These are phyloP conservation scores for Aspergillus pseudoterreus DNA, from an alignment of 2,329 filamentous ascomycete genomes.

Conservation along the genomic window DNA sequence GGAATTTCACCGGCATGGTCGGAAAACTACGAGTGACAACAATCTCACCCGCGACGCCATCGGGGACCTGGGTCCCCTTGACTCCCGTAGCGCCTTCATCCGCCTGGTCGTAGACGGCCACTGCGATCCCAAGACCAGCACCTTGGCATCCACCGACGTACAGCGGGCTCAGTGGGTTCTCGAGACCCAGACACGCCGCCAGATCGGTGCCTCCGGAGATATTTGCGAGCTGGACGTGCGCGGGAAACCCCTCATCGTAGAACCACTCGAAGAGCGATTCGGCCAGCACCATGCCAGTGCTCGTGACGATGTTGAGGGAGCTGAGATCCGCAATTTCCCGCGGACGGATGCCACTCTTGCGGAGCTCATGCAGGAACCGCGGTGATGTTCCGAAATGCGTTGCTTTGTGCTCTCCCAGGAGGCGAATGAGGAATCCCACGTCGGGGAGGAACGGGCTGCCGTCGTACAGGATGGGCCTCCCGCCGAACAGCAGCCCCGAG, in stretches of 20 bases:
- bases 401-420: conserved; percentile 61
- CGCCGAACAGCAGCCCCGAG: conserved; percentile 57
- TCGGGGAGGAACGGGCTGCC: conserved; percentile 76
- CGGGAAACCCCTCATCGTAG: conserved; percentile 68
- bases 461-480: conserved; percentile 69
- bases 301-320: conserved; percentile 58
- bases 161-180: conserved; percentile 67
- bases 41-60: conserved; percentile 70
- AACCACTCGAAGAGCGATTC: conserved; percentile 78
- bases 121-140: conserved; percentile 50
- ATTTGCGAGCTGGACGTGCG: conserved; percentile 64
- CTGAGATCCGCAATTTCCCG: conserved; percentile 61
- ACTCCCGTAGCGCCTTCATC: conserved; percentile 46
- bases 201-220: conserved; percentile 77
- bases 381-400: conserved; percentile 74
- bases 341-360: conserved; percentile 61
- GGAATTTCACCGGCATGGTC: conserved; percentile 68
- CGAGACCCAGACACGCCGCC: conserved; percentile 40
- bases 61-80: conserved; percentile 50
- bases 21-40: conserved; percentile 69
- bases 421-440: conserved; percentile 57
- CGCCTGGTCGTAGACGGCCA: conserved; percentile 57
- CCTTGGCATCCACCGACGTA: conserved; percentile 57
- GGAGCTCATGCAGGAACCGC: conserved; percentile 70
- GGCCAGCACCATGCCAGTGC: conserved; percentile 78